Percentiles rank a stretch among this genome's conserved stretches.
Conservation (phyloP, 345 rosid species). For the Ceriops zippeliana region DNA sequence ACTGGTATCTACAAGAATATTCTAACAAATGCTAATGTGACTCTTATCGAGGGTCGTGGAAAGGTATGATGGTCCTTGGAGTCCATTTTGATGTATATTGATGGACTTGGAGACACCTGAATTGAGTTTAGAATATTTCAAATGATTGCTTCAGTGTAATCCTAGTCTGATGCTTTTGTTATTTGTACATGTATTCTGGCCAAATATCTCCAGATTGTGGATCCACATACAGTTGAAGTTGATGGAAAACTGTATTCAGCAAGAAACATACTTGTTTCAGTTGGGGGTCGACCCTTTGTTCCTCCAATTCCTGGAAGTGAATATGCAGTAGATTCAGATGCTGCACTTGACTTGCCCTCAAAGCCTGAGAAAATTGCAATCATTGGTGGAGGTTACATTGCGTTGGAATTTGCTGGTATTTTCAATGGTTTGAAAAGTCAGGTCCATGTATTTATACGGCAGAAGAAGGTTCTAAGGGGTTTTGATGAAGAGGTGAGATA, state of each 20-base stretch:
- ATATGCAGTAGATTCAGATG: conserved; percentile 86
- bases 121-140: no score
- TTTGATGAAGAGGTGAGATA: conserved; percentile 84
- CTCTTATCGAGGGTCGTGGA: conserved; percentile 89
- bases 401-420: conserved; percentile 86
- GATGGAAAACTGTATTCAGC: conserved; percentile 78
- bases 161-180: background rate
- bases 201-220: conserved; percentile 50
- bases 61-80: conserved; percentile 46
- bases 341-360: conserved; percentile 88
- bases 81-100: no score
- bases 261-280: conserved; percentile 70
- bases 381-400: conserved; percentile 91
- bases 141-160: background rate
- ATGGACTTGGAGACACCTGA: no score
- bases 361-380: conserved; percentile 80
- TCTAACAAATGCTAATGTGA: conserved; percentile 62
- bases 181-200: background rate
- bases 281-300: conserved; percentile 87
- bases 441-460: conserved; percentile 89
- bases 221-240: conserved; percentile 81
- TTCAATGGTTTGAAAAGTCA: conserved; percentile 77
- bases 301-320: conserved; percentile 91
- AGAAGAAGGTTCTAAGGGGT: conserved; percentile 85
- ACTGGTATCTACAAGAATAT: conserved; percentile 82